Conservation (phyloP, 176 grass and related monocot genomes). For the Panicum miliaceum region DNA sequence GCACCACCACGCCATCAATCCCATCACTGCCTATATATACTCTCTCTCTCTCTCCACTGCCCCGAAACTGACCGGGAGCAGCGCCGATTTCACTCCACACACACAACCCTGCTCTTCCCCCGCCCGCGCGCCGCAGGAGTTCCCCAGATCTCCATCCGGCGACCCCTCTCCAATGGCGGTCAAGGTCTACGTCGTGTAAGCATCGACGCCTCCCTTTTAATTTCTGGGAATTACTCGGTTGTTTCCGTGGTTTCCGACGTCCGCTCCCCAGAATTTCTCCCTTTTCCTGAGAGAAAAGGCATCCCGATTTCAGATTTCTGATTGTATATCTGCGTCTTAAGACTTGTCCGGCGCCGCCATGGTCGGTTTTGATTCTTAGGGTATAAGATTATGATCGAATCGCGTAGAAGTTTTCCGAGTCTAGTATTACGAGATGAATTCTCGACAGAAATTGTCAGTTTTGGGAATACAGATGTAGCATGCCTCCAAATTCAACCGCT, state of each 20-base stretch:
- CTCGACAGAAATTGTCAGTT: background rate
- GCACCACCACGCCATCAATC: background rate
- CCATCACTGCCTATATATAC: conserved; percentile 42
- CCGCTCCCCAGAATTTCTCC: background rate
- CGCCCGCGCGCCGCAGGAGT: background rate
- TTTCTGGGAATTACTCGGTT: conserved; percentile 12
- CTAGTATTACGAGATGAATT: background rate
- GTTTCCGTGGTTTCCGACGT: background rate
- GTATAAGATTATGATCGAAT: background rate
- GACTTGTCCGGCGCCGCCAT: background rate
- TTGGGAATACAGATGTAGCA: background rate
- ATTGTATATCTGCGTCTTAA: background rate
- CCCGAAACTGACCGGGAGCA: background rate
- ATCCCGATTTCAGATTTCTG: background rate
- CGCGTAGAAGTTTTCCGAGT: background rate
- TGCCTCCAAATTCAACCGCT: background rate
- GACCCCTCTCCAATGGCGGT: conserved; percentile 64
- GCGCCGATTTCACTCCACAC: conserved; percentile 15
- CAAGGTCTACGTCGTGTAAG: conserved; percentile 94
- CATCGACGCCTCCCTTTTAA: conserved; percentile 14
- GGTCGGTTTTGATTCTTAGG: background rate
- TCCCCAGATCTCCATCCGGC: conserved; percentile 42
- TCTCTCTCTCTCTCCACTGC: background rate
- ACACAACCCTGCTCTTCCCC: background rate
- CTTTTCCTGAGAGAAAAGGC: background rate